A percentile compares a stretch with the other conserved stretches of the same genome.
These are phyloP conservation scores for Blastomyces gilchristii DNA, from an alignment of 2,329 filamentous ascomycete genomes.

Conservation along the genomic window DNA sequence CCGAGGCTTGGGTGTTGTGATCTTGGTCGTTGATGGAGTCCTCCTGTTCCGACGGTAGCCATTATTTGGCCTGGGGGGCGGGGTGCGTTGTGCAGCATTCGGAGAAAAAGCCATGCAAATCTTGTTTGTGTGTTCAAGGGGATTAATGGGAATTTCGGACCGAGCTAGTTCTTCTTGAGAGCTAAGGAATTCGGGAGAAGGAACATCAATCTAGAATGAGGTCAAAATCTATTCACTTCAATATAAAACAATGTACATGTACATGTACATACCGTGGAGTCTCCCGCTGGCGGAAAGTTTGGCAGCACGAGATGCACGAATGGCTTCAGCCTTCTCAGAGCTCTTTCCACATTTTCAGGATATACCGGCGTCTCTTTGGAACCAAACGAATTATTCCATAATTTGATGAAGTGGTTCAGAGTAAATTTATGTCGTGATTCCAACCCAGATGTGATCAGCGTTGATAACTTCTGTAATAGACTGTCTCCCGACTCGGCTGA, in stretches of 20 bases:
- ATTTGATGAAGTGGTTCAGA: slow-evolving; percentile 43
- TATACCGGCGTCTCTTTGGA: slow-evolving; percentile 51
- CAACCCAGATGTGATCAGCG: slow-evolving; percentile 44
- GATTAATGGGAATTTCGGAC: neutral
- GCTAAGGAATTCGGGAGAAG: slow-evolving; percentile 34
- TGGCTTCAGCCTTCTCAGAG: slow-evolving; percentile 51
- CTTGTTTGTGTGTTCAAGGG: slow-evolving; percentile 1
- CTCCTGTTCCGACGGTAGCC: slow-evolving; percentile 17
- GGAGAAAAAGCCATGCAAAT: slow-evolving; percentile 3
- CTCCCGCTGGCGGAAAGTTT: slow-evolving; percentile 32
- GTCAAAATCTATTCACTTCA: slow-evolving; percentile 8
- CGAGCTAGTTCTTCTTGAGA: slow-evolving; percentile 40
- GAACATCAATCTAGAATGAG: slow-evolving; percentile 12
- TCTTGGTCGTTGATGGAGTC: slow-evolving; percentile 16
- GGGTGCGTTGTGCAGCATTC: slow-evolving; percentile 5
- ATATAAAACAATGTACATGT: neutral
- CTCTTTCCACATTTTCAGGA: slow-evolving; percentile 52
- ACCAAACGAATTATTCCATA: slow-evolving; percentile 65
- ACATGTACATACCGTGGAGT: slow-evolving; percentile 23
- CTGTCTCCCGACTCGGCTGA: slow-evolving; percentile 20
- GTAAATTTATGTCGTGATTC: slow-evolving; percentile 42
- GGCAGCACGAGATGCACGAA: slow-evolving; percentile 45
- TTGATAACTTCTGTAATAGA: slow-evolving; percentile 43
- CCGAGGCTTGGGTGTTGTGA: slow-evolving; percentile 41
- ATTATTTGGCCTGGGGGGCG: neutral